phyloP scores from a whole-genome alignment of 2,329 filamentous ascomycete genomes.

The Graphilbum sp. region DNA sequence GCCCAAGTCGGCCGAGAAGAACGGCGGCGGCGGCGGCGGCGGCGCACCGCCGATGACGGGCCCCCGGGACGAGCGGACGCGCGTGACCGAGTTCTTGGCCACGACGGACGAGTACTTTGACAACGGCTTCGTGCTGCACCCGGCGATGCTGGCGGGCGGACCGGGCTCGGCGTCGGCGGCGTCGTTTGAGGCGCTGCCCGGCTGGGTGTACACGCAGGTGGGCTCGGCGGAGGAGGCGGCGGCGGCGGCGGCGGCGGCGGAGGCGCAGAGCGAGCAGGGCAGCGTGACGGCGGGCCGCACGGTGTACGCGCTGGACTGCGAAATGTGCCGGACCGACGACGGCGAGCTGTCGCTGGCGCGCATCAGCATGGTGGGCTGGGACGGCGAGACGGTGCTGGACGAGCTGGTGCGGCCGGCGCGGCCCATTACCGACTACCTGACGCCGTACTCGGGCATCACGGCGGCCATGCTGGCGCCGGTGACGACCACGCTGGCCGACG shows the following conservation, averaged over 20 bases:
- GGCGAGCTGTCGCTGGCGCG: constrained; percentile 72
- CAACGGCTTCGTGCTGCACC: constrained; percentile 75
- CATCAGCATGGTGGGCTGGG: constrained; percentile 76
- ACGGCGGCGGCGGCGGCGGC: constrained; percentile 39
- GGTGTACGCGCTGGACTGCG: constrained; percentile 76
- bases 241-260: constrained; percentile 49
- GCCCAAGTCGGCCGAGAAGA: constrained; percentile 53
- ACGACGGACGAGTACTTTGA: constrained; percentile 58
- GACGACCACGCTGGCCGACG: constrained; percentile 67
- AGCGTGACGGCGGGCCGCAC: constrained; percentile 70
- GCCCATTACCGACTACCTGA: constrained; percentile 86
- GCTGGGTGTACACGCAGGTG: constrained; percentile 73
- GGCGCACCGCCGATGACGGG: constrained; percentile 23
- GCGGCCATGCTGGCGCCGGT: constrained; percentile 66
- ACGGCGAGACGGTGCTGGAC: constrained; percentile 67
- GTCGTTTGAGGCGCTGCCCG: constrained; percentile 39
- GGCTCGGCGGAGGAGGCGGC: constrained; percentile 47
- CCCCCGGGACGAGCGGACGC: constrained; percentile 61
- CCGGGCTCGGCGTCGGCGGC: constrained; percentile 31
- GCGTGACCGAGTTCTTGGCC: constrained; percentile 66
- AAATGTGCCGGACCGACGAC: constrained; percentile 86
- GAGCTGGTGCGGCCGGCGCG: constrained; percentile 81
- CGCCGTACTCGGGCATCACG: constrained; percentile 84
- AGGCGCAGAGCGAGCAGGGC: constrained; percentile 57
- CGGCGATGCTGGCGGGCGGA: constrained; percentile 56